These are phyloP conservation scores for Candida pseudofarinosa DNA, from an alignment of 805 yeast species.

Conservation along the genomic window DNA sequence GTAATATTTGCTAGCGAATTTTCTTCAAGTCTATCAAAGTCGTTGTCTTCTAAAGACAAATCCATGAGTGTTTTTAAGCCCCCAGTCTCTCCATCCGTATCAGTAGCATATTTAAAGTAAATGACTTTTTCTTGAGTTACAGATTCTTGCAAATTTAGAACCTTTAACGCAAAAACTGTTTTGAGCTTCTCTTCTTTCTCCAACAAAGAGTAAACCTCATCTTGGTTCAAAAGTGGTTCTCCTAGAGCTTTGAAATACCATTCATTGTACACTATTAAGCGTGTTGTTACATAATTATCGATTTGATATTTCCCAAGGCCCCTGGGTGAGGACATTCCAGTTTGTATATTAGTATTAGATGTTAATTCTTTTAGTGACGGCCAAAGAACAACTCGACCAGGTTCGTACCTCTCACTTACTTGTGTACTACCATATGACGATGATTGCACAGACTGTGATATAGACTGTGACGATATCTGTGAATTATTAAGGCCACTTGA, in stretches of 20 bases:
- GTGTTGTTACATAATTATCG: conserved; percentile 18
- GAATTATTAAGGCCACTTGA: conserved; percentile 1
- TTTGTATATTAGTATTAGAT: neutral
- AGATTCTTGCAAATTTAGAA: conserved; percentile 7
- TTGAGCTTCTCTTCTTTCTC: conserved; percentile 5
- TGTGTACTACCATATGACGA: neutral
- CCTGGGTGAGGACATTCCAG: neutral
- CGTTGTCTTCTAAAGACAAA: neutral
- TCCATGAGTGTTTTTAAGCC: neutral
- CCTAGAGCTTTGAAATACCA: conserved; percentile 22
- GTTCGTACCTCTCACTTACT: neutral
- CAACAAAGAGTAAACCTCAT: too few relatives aligned
- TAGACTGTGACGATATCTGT: conserved; percentile 3
- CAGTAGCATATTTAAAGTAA: conserved; percentile 19
- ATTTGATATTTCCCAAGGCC: conserved; percentile 1
- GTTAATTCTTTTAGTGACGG: conserved; percentile 2
- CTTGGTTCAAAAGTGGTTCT: neutral
- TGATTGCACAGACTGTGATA: neutral
- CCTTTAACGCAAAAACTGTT: conserved; percentile 13
- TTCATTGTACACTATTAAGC: conserved; percentile 31
- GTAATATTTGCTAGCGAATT: neutral
- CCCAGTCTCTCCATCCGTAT: neutral
- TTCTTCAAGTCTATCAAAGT: neutral
- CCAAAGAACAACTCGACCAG: conserved; percentile 1
- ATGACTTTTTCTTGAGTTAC: conserved; percentile 14